A percentile compares a stretch with the other conserved stretches of the same genome.
phyloP scores from a whole-genome alignment of 2,329 filamentous ascomycete genomes.

The Xylaria sp. region DNA sequence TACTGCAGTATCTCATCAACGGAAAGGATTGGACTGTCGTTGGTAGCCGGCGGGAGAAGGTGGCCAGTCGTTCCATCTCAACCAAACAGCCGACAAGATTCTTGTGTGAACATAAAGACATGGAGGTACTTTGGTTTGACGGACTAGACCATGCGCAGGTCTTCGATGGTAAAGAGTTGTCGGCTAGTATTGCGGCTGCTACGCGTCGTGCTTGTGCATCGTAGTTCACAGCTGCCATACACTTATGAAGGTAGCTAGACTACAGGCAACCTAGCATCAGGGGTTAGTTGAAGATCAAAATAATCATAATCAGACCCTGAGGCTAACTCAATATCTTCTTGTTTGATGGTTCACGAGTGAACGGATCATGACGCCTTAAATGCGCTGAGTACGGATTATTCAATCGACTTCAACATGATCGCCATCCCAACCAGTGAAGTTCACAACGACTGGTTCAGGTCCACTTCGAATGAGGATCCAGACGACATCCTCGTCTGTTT shows the following conservation, averaged over 20 bases:
- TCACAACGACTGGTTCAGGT: constrained; percentile 54
- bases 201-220: constrained; percentile 27
- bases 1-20: constrained; percentile 52
- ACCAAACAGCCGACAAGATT: constrained; percentile 21
- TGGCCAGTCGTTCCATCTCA: constrained; percentile 25
- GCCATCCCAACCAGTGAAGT: constrained; percentile 58
- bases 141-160: constrained; percentile 60
- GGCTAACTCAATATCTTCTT: constrained; percentile 6
- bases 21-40: constrained; percentile 30
- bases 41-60: constrained; percentile 12
- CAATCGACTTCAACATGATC: constrained; percentile 33
- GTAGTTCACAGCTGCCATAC: neutral
- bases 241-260: neutral
- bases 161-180: constrained; percentile 39
- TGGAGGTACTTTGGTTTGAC: constrained; percentile 57
- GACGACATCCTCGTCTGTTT: constrained; percentile 52
- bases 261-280: neutral
- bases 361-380: constrained; percentile 1
- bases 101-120: constrained; percentile 31
- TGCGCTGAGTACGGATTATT: constrained; percentile 16
- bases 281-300: neutral
- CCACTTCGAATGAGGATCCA: constrained; percentile 64
- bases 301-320: constrained; percentile 1
- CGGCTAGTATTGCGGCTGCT: constrained; percentile 27
- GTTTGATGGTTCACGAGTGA: constrained; percentile 8